Evolutionary conservation across 2,329 filamentous ascomycete genomes (phyloP), one percentile per base, ranked within the genome.

Genomic region (Nannizziopsis arthrosporioides): DNA sequence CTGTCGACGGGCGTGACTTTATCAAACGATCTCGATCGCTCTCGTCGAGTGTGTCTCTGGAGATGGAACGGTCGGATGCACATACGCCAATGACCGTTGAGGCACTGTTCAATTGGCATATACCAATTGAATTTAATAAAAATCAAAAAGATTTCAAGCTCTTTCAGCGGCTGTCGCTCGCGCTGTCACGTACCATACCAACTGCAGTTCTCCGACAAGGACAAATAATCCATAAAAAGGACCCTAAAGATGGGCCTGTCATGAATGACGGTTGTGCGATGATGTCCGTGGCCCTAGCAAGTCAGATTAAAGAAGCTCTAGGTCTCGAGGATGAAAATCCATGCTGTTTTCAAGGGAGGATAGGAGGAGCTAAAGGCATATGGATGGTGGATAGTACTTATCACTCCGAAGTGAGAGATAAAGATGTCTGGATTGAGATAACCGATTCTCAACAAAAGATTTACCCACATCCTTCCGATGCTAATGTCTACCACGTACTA

Each of bases 321-420:
- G 69, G 68, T 0, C 62, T 73, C 8, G 54, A 61, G 0, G 27
- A 46, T n/a, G 36, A 47, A 8, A 47, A 47, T 27, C 76, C 75
- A 0, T 73, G 73, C 47, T 69, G 64, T 2, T 74, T 77, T 19
- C 78, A 82, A 60, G 77, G 66, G 7, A 68, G 78, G 4, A 76
- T 81, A 48, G 71, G 68, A 14, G 77, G 78, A 1, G 74, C 75
- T 0, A 82, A 82, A 59, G 78, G 78, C 1, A 55, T 81, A 4
- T 81, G 78, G 78, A 74, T 77, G 59, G 65, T 78, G 1, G 74
- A 73, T 47, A 62, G 60, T 3, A 58, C 64, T 54, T 61, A 49
- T 56, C 66, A 59, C 32, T 53, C 34, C 15, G 47, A 14, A 19
- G 36, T 44, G 18, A 44, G 68, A 56, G 64, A 17, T 59, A 27